Base-by-base conservation (phyloP, 495 filamentous ascomycete species). In the Elaphomyces granulatus region DNA sequence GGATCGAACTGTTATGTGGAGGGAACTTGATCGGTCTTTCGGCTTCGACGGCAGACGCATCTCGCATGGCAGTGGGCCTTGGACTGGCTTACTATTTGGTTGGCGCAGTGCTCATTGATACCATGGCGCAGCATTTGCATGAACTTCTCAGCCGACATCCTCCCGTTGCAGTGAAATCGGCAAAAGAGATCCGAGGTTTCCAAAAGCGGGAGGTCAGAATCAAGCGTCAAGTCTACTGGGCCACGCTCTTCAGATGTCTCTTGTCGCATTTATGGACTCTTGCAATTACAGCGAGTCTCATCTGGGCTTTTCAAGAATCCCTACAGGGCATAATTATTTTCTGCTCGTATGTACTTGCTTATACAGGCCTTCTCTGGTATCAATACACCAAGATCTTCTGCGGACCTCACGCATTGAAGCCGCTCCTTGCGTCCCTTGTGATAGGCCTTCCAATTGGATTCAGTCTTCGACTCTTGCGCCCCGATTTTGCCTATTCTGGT, bases 351-450 rank as follows among this genome's bases (percentile, higher is more conserved):
- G 55, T 75, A 2, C 52, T 62, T 14, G 60, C 73, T 21, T 77
- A 77, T 49, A 70, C 70, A 8, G 73, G 73, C 19, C 53, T 76
- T 36, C 59, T 75, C 28, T 72, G 69, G 59, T 75, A 75, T 43
- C 71, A 76, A 49, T 76, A 74, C 52, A 75, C 70, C 44, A 71
- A 71, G 40, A 72, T 77, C 35, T 77, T 75, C 49, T 60, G 66
- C 12, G 72, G 71, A 1, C 64, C 68, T 10, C 59, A 71, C 34
- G 71, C 70, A 1, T 50, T 73, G 21, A 68, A 66, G 40, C 67
- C 71, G 0, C 55, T 76, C 16, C 40, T 73, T 3, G 44, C 58
- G 9, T 68, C 68, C 19, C 52, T 63, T 4, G 23, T 60, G 8
- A 38, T 72, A 14, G 73, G 71, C 3, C 49, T 77, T 20, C 56